These are phyloP conservation scores for Nicotiana otophora DNA, from an alignment of 257 asterid species.

Conservation along the genomic window DNA sequence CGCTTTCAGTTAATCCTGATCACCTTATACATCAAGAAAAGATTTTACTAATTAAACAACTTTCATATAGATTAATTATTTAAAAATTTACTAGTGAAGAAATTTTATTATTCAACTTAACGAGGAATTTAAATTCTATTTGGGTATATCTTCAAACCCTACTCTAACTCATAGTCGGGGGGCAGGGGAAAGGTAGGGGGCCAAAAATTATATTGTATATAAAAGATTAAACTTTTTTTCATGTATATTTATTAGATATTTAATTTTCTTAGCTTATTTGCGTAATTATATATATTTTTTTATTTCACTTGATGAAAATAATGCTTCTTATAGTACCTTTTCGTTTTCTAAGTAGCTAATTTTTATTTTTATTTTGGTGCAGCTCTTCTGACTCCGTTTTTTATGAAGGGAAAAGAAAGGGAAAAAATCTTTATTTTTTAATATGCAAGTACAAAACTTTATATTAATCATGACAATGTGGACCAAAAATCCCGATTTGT, in stretches of 20 bases:
- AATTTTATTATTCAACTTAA: neutral
- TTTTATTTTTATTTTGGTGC: neutral
- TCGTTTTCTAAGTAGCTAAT: neutral
- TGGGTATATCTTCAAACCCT: neutral
- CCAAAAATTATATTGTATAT: no score
- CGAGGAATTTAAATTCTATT: neutral
- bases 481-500: neutral
- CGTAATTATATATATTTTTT: no score
- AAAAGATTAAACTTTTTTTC: no score
- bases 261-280: no score
- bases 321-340: neutral
- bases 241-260: no score
- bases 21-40: neutral
- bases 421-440: neutral
- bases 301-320: no score
- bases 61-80: neutral
- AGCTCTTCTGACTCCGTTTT: neutral
- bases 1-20: neutral
- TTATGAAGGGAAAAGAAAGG: neutral
- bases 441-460: constrained; percentile 3
- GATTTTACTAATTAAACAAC: neutral
- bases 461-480: neutral
- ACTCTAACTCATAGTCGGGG: neutral
- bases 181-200: no score
- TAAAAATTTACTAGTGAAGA: neutral